Evolutionary conservation across 2,329 filamentous ascomycete species (phyloP).

Genomic region (Apiospora pterosperma): DNA sequence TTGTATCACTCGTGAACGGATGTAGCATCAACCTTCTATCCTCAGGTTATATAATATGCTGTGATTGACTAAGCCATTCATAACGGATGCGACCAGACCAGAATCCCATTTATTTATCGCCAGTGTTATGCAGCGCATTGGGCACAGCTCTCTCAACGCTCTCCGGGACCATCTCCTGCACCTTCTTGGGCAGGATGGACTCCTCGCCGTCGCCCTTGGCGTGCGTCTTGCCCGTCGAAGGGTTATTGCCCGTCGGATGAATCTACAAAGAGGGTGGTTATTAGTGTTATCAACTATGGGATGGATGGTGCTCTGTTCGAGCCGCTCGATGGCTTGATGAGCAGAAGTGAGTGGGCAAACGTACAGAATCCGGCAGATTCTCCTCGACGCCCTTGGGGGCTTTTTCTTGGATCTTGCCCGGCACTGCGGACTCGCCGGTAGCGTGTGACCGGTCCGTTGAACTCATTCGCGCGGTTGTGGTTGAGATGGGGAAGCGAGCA

Average conservation of each 20-base stretch:
- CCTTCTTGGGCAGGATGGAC: slow-evolving; percentile 15
- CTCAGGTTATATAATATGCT: too few relatives aligned
- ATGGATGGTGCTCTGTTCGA: too few relatives aligned
- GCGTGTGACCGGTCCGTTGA: slow-evolving; percentile 11
- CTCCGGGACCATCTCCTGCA: slow-evolving; percentile 15
- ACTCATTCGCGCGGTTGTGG: neutral
- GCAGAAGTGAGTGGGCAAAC: neutral
- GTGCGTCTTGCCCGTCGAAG: slow-evolving; percentile 13
- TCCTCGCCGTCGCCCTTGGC: slow-evolving; percentile 15
- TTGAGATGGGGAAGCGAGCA: neutral
- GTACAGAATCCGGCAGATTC: slow-evolving; percentile 12
- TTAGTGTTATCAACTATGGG: neutral
- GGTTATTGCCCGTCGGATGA: slow-evolving; percentile 11
- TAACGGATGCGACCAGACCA: too few relatives aligned
- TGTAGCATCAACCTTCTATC: too few relatives aligned
- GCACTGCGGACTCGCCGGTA: slow-evolving; percentile 13
- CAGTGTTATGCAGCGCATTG: slow-evolving; percentile 14
- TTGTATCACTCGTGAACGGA: too few relatives aligned
- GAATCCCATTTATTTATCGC: slow-evolving; percentile 10
- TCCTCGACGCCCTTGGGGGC: slow-evolving; percentile 13
- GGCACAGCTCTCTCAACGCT: slow-evolving; percentile 14
- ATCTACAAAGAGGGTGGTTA: neutral
- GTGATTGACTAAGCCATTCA: too few relatives aligned
- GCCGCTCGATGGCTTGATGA: neutral
- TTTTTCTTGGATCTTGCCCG: slow-evolving; percentile 12